These are phyloP conservation scores for Linnemannia exigua DNA, from an alignment of 192 early-diverging fungal genomes.

Conservation along the genomic window DNA sequence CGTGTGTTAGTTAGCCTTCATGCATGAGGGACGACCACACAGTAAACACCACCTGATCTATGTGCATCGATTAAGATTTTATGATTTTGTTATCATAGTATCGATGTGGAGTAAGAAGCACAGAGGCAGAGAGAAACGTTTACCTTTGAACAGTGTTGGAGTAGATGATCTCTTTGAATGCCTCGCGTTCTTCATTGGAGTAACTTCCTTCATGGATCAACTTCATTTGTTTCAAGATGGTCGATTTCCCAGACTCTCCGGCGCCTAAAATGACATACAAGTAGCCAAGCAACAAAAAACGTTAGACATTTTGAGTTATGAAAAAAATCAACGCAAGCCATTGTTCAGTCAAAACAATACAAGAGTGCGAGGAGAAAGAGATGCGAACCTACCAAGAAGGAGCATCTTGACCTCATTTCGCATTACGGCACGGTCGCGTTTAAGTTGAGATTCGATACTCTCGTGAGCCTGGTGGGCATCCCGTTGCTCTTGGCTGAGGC, in stretches of 20 bases:
- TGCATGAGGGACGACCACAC: not conserved
- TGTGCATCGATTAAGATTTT: not conserved
- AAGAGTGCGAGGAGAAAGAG: not conserved
- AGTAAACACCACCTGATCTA: not conserved
- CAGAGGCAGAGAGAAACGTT: not conserved
- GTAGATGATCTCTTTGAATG: slow-evolving; percentile 96
- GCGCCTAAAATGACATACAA: slow-evolving; percentile 70
- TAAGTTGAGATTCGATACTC: slow-evolving; percentile 91
- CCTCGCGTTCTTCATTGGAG: slow-evolving; percentile 88
- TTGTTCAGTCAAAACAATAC: no score
- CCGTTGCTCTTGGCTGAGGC: slow-evolving; percentile 84
- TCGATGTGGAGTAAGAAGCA: not conserved
- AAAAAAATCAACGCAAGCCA: not conserved
- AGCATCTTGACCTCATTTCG: slow-evolving; percentile 98
- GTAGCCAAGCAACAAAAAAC: not conserved
- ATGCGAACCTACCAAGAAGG: slow-evolving; percentile 73
- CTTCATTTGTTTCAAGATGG: slow-evolving; percentile 99
- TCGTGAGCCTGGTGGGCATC: slow-evolving; percentile 88
- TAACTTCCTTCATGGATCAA: slow-evolving; percentile 97
- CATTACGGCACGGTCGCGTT: slow-evolving; percentile 81
- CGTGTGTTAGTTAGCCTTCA: no score
- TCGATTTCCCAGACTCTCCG: slow-evolving; percentile 98
- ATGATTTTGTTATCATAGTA: not conserved
- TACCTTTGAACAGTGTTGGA: slow-evolving; percentile 91
- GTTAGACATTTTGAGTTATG: not conserved